phyloP scores from a whole-genome alignment of 2,329 filamentous ascomycete genomes.

The Colletotrichum tropicicola region DNA sequence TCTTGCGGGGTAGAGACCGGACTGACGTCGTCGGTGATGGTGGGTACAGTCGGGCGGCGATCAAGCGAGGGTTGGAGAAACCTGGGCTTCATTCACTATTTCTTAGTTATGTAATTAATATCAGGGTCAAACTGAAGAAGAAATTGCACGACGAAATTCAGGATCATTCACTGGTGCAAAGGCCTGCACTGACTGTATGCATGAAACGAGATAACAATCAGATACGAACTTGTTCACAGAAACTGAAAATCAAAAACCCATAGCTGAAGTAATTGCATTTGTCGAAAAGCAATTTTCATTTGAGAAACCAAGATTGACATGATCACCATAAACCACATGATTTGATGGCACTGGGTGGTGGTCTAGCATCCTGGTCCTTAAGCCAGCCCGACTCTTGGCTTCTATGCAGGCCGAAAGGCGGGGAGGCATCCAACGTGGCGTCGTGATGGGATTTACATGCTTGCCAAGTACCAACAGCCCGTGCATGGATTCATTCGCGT shows the following conservation, averaged over 20 bases:
- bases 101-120: neutral
- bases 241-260: too few relatives aligned
- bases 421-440: neutral
- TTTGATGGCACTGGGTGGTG: too few relatives aligned
- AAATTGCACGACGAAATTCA: neutral
- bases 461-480: neutral
- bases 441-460: neutral
- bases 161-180: too few relatives aligned
- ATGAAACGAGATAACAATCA: too few relatives aligned
- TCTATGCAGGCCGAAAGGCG: neutral
- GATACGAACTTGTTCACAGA: too few relatives aligned
- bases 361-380: too few relatives aligned
- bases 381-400: too few relatives aligned
- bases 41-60: neutral
- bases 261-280: too few relatives aligned
- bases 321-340: too few relatives aligned
- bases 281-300: too few relatives aligned
- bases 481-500: neutral
- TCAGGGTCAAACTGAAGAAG: neutral
- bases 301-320: too few relatives aligned
- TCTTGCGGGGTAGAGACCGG: constrained; percentile 12
- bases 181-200: too few relatives aligned
- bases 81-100: neutral
- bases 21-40: constrained; percentile 2
- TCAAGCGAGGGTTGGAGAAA: neutral